Conservation (phyloP, 495 filamentous ascomycete species). For the Talaromyces adpressus region DNA sequence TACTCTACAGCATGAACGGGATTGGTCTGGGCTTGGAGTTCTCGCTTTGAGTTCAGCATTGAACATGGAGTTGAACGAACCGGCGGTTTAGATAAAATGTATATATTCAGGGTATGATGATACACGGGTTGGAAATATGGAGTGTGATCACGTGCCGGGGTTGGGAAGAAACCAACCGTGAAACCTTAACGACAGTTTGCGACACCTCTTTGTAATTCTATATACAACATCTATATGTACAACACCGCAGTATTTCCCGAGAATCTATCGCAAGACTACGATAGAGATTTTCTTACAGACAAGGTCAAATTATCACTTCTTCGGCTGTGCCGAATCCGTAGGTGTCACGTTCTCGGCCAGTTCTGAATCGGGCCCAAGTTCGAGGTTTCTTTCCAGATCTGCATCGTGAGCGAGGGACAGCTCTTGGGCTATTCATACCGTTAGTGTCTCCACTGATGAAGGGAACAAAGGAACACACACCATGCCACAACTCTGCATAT, state of each 20-base stretch:
- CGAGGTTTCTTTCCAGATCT: slow-evolving; percentile 20
- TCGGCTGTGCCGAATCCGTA: not conserved
- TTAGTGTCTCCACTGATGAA: not conserved
- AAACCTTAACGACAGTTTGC: no score
- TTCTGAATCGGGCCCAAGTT: slow-evolving; percentile 11
- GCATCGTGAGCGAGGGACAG: slow-evolving; percentile 29
- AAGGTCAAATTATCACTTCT: not conserved
- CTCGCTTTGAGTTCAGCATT: not conserved
- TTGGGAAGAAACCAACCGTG: not conserved
- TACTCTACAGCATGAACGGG: not conserved
- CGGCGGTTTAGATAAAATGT: not conserved
- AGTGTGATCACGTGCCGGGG: not conserved
- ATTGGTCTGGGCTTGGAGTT: not conserved
- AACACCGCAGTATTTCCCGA: not conserved
- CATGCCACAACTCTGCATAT: slow-evolving; percentile 88
- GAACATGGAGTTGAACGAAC: not conserved
- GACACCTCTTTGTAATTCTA: not conserved
- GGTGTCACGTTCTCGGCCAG: not conserved
- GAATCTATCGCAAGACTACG: not conserved
- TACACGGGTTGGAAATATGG: not conserved
- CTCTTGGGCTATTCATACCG: slow-evolving; percentile 33
- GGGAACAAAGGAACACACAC: slow-evolving; percentile 37
- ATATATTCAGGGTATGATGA: not conserved
- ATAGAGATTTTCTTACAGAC: not conserved
- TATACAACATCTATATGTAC: not conserved